Evolutionary conservation across 306 rosid species (phyloP).

Genomic region (Vigna trinervia): DNA sequence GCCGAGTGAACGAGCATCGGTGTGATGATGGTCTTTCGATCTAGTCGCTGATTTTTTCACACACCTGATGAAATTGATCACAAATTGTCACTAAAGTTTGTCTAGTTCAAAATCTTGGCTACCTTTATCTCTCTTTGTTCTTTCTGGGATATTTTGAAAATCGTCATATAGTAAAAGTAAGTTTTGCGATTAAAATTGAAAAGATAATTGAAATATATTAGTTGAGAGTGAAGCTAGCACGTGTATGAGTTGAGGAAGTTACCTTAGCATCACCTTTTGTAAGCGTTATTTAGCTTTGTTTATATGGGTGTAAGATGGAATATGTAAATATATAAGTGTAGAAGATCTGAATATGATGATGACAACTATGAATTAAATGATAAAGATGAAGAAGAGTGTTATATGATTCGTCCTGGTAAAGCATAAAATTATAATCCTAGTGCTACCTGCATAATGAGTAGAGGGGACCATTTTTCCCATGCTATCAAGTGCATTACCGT

Average conservation of each 20-base stretch:
- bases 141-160: not conserved
- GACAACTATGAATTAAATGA: conserved; percentile 41
- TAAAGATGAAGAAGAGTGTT: conserved; percentile 45
- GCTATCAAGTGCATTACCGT: conserved; percentile 63
- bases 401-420: conserved; percentile 40
- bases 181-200: not conserved
- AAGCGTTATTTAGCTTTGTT: conserved; percentile 14
- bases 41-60: not conserved
- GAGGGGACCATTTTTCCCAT: conserved; percentile 59
- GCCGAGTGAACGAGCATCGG: not conserved
- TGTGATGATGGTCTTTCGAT: not conserved
- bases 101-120: not conserved
- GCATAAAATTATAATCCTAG: conserved; percentile 46
- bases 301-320: conserved; percentile 2
- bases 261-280: not conserved
- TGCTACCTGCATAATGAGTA: conserved; percentile 54
- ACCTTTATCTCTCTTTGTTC: not conserved
- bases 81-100: not conserved
- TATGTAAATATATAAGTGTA: conserved; percentile 9
- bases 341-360: conserved; percentile 36
- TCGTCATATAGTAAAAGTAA: not conserved
- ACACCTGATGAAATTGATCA: too few relatives aligned
- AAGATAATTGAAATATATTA: not conserved
- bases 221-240: conserved; percentile 1
- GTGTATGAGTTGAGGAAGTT: not conserved